phyloP scores from a whole-genome alignment of 2,329 filamentous ascomycete genomes.

The Sarocladium strictum region DNA sequence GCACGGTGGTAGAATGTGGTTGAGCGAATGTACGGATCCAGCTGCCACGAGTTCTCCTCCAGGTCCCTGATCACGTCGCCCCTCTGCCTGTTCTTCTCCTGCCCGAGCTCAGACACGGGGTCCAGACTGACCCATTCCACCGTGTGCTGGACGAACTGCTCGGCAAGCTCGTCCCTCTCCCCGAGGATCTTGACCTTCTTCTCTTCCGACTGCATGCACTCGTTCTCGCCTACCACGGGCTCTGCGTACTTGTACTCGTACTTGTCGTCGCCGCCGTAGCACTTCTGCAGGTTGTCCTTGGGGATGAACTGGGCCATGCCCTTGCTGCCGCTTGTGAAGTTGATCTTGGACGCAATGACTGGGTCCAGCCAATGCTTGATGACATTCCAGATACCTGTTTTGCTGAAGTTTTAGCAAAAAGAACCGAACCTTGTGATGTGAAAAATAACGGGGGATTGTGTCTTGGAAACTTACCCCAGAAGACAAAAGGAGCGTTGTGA shows the following conservation, averaged over 20 bases:
- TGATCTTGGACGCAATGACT: conserved; percentile 65
- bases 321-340: conserved; percentile 58
- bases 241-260: conserved; percentile 63
- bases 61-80: conserved; percentile 44
- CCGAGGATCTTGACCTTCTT: conserved; percentile 42
- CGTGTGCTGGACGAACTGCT: conserved; percentile 53
- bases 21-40: conserved; percentile 56
- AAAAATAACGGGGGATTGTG: not conserved
- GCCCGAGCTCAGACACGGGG: conserved; percentile 17
- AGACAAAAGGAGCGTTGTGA: conserved; percentile 71
- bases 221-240: conserved; percentile 53
- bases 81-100: conserved; percentile 29
- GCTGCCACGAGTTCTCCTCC: conserved; percentile 59
- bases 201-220: conserved; percentile 37
- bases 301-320: conserved; percentile 58
- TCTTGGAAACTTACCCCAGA: conserved; percentile 33
- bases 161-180: conserved; percentile 46
- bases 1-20: conserved; percentile 11
- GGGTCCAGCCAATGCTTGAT: conserved; percentile 73
- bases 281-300: conserved; percentile 48
- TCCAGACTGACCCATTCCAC: conserved; percentile 49
- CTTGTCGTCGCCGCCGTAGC: conserved; percentile 60
- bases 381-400: conserved; percentile 46
- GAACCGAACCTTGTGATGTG: not conserved
- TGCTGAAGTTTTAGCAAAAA: not conserved